Conservation (phyloP, 2,329 filamentous ascomycete species). For the Penicillium hordei region DNA sequence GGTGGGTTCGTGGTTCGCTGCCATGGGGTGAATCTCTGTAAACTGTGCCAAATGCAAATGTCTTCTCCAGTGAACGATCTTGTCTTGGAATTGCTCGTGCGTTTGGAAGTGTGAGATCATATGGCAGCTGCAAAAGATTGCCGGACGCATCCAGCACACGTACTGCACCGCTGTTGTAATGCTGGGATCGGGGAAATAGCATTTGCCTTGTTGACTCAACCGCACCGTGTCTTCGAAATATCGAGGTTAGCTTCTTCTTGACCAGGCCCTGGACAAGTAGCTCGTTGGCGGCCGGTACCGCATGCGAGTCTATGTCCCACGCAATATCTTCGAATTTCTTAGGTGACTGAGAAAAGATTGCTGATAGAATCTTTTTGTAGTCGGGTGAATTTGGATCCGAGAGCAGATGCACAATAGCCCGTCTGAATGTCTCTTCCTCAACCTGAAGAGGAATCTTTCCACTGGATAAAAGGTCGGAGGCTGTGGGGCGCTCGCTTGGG, state of each 20-base stretch:
- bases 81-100: conserved; percentile 75
- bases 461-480: conserved; percentile 76
- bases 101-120: conserved; percentile 85
- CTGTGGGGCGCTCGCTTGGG: conserved; percentile 78
- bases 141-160: conserved; percentile 79
- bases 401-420: conserved; percentile 72
- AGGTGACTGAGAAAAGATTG: conserved; percentile 73
- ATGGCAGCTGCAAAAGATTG: conserved; percentile 89
- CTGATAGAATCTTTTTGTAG: conserved; percentile 84
- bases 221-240: conserved; percentile 88
- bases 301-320: conserved; percentile 68
- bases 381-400: conserved; percentile 82
- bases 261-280: conserved; percentile 70
- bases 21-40: conserved; percentile 77
- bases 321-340: conserved; percentile 79
- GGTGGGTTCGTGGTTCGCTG: conserved; percentile 76
- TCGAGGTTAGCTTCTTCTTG: conserved; percentile 69
- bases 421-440: conserved; percentile 85
- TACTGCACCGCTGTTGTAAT: conserved; percentile 73
- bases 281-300: conserved; percentile 50
- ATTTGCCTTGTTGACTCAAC: conserved; percentile 73
- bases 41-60: conserved; percentile 83
- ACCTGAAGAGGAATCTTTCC: conserved; percentile 87
- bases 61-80: conserved; percentile 66
- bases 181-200: conserved; percentile 77